Evolutionary conservation across 441 rosid genomes (phyloP).

Genomic region (Erodium texanum): DNA sequence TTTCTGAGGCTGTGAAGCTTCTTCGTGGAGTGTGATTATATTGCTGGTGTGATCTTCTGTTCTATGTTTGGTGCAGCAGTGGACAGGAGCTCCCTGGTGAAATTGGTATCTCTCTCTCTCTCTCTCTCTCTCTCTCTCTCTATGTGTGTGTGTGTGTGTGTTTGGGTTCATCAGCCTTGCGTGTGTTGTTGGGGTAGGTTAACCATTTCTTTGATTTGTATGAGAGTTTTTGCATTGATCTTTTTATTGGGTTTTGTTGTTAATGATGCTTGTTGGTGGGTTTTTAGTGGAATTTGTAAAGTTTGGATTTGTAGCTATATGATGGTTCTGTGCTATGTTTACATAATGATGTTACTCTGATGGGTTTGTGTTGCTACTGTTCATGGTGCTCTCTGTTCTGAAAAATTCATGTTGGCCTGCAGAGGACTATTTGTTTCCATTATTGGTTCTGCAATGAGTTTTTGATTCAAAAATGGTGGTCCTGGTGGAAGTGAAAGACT

Average conservation of each 20-base stretch:
- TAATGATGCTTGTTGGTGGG: background rate
- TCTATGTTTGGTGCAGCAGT: slow-evolving; percentile 42
- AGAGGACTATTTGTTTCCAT: slow-evolving; percentile 21
- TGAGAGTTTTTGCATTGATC: slow-evolving; percentile 2
- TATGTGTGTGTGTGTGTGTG: background rate
- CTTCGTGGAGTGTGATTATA: slow-evolving; percentile 25
- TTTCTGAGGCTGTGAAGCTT: slow-evolving; percentile 51
- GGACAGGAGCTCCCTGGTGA: too few relatives aligned
- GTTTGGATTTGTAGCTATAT: background rate
- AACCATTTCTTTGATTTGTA: background rate
- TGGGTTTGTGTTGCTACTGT: slow-evolving; percentile 15
- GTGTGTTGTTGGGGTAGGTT: background rate
- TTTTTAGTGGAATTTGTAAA: background rate
- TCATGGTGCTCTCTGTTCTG: slow-evolving; percentile 20
- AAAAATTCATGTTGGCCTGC: slow-evolving; percentile 16
- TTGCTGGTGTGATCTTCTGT: slow-evolving; percentile 57
- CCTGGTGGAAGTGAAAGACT: slow-evolving; percentile 30
- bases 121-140: slow-evolving; percentile 2
- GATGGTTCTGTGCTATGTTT: background rate
- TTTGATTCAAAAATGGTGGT: slow-evolving; percentile 40
- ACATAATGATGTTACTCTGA: background rate
- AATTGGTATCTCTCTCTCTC: slow-evolving; percentile 27
- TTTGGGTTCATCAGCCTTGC: background rate
- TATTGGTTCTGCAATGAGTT: slow-evolving; percentile 28
- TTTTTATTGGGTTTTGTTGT: slow-evolving; percentile 11